Base-by-base conservation (phyloP, 164 flowering plant genomes). In the Piper longum region DNA sequence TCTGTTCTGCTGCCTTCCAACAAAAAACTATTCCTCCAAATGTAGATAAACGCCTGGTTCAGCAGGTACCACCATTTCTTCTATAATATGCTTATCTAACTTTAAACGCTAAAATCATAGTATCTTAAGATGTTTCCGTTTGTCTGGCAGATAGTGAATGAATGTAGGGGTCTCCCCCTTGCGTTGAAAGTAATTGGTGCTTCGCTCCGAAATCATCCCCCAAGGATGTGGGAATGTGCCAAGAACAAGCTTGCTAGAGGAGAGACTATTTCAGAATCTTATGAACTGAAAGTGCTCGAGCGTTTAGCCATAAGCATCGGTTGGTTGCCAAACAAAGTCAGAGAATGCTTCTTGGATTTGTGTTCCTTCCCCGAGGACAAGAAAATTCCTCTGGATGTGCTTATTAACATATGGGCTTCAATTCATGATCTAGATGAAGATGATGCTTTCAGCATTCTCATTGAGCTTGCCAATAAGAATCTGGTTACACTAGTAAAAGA, bases 101-200 rank as follows among this genome's bases (percentile, higher is more conserved):
- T 55, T 55, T 26, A 55, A 5, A 55, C 39, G 13, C 11, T 19
- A 26, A 17, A 4, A 9, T 57, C 19, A 39, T 57, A 18, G 11
- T 5, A 44, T 44, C 48, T 57, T 18, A 57, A 57, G 2, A 7
- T 39, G 4, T 9, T 14, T 14, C 17, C 0, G 19, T n/a, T 17
- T 56, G 26, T 56, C 4, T 57, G 5, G 9, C 70, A 89, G 96
- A 73, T 89, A 65, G 87, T 84, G 48, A 69, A 66, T 26, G 86
- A 87, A 72, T 89, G 96, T 57, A 80, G 81, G 71, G 83, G 91
- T 41, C 87, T 89, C 9, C 96, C 96, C 0, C 66, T 89, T 70
- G 95, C 91, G 62, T 81, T 89, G 40, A 87, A 89, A 75, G 96
- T 89, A 64, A 82, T 87, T 66, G 96, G 96, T 67, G 81, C 91